Conservation (phyloP, 768 basidiomycete genomes). For the Daedalea quercina region DNA sequence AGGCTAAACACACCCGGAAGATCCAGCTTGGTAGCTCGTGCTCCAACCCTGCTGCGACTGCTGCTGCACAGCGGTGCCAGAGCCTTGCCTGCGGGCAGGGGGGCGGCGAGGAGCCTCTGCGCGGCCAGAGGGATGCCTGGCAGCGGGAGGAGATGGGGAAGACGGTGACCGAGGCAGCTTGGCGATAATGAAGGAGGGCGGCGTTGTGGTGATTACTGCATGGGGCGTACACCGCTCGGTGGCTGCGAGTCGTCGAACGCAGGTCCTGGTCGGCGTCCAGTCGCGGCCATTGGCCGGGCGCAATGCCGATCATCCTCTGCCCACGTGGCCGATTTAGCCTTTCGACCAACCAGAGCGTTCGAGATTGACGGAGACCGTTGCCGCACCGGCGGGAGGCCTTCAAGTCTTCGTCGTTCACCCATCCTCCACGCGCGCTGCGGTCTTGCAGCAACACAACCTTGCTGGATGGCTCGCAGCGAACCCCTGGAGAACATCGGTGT, state of each 20-base stretch:
- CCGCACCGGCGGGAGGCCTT: not conserved
- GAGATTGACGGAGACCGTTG: not conserved
- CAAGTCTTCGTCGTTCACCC: too few relatives aligned
- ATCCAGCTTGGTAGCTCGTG: constrained; percentile 83
- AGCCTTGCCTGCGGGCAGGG: constrained; percentile 28
- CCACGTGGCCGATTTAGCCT: too few relatives aligned
- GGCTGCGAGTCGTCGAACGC: not conserved
- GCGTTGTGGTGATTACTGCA: not conserved
- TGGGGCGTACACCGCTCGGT: not conserved
- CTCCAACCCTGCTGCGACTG: constrained; percentile 50
- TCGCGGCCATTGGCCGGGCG: not conserved
- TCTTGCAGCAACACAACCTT: too few relatives aligned
- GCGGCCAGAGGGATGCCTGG: constrained; percentile 45
- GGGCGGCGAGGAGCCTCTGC: constrained; percentile 39
- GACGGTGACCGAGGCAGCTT: constrained; percentile 78
- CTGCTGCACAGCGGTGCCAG: constrained; percentile 19
- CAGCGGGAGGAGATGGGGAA: constrained; percentile 67
- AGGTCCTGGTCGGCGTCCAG: not conserved
- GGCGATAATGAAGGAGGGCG: constrained; percentile 14
- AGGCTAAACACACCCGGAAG: constrained; percentile 54
- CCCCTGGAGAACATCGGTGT: too few relatives aligned
- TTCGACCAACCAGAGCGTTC: not conserved
- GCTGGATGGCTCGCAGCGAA: too few relatives aligned
- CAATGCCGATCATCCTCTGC: too few relatives aligned
- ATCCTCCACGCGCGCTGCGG: too few relatives aligned